Evolutionary conservation across 495 filamentous ascomycete genomes (phyloP), one percentile per base, ranked within the genome.

Genomic region (Penicillium cosmopolitanum): DNA sequence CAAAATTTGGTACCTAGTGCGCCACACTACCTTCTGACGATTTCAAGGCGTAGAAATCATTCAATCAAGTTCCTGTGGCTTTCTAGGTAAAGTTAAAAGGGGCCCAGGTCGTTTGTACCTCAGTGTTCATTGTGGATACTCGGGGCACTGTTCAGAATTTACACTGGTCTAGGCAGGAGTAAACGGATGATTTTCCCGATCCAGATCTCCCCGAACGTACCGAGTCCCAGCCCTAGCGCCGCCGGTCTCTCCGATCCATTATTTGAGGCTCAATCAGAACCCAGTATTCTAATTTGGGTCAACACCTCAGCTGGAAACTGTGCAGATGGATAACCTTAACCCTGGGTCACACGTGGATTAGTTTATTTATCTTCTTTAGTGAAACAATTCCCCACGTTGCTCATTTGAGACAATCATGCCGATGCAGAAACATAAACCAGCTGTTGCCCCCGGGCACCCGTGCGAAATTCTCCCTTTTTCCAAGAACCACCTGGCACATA

Each of bases 341-440:
- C 31, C 33, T 48, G 35, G 28, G 38, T 44, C 16, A 19, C 36
- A 51, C 36, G 38, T 44, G 38, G n/a, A 31, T 44, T 31, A 25
- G 5, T 19, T 4, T 16, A n/a, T 48, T 48, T 46, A 21, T 16
- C 15, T 16, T 15, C n/a, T 6, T 50, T 43, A 18, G 40, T 40
- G 56, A 52, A 34, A 52, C 16, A 51, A 44, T 51, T 23, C 57
- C 51, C 57, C 62, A 64, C 53, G 56, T 46, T 58, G 18, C 48
- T 47, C 11, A 53, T 40, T 18, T 5, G 13, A 52, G 47, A n/a
- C 16, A 48, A 51, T 34, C 33, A 50, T 54, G 40, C 56, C 47
- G 53, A 57, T 15, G 35, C 18, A 47, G 6, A 38, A 55, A 57
- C 58, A 64, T 57, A 64, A 61, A 36, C 54, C 2, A 21, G 18